Evolutionary conservation across 805 yeast species (phyloP), one percentile per base, ranked within the genome.

Genomic region (Wickerhamomyces canadensis): DNA sequence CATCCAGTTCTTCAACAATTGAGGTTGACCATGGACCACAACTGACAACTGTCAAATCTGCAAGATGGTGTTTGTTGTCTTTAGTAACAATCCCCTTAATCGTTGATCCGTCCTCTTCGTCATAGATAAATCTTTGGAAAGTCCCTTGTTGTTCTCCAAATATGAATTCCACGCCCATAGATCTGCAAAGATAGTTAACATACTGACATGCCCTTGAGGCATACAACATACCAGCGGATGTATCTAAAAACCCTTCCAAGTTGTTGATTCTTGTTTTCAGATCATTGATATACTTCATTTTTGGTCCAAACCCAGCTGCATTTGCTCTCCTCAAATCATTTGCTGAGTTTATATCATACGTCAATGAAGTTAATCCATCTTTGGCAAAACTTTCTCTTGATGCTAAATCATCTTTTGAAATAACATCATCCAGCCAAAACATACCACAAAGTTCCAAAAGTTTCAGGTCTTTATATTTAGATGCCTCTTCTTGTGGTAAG

Each of bases 111-210:
- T 40, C 41, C 36, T 47, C 44, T n/a, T 21, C 23, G 10, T 21
- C 23, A 21, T 21, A 21, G 7, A 59, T 44, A 12, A 48, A 43
- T 3, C 44, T 37, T 23, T 46, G 39, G 14, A 62, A 49, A 18
- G 54, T 48, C 10, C 64, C 66, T 16, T 44, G 39, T 4, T 48
- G 41, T n/a, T 47, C 58, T 4, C 63, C 63, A 15, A 53, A 35
- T 22, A 57, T 43, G 37, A 64, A 64, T 33, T 54, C 55, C 16
- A 65, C 69, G 13, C 69, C 69, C 27, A 47, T 18, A 3, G 41
- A 14, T 30, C 46, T 46, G 21, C 61, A 50, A 4, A 56, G 27
- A 24, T 55, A 51, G 21, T 55, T 47, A 10, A 46, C 64, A 40
- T 52, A 61, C 21, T 46, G 51, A 33, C 57, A 55, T 8, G 63